A percentile compares a stretch with the other conserved stretches of the same genome.
phyloP scores from a whole-genome alignment of 2,329 filamentous ascomycete species.

The Chrysoporthe deuterocubensis region DNA sequence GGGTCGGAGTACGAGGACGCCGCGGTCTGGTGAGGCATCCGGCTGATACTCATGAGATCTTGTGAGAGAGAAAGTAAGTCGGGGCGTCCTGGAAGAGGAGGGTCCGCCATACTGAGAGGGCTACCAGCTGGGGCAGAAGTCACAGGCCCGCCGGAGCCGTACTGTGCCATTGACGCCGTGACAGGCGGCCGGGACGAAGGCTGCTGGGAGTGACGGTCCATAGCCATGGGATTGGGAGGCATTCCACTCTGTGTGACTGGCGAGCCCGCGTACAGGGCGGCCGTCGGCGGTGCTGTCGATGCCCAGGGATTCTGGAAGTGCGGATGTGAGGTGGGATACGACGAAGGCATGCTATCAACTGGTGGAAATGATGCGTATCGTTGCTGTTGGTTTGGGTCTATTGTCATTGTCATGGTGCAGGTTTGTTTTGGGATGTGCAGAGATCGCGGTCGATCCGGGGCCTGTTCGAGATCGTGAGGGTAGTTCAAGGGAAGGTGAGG shows the following conservation, averaged over 20 bases:
- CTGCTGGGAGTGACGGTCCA: constrained; percentile 57
- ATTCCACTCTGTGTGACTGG: constrained; percentile 52
- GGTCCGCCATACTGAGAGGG: constrained; percentile 61
- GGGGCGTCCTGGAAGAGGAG: constrained; percentile 63
- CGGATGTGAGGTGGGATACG: constrained; percentile 64
- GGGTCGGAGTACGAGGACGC: constrained; percentile 72
- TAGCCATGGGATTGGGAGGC: constrained; percentile 60
- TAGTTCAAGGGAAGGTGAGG: not conserved
- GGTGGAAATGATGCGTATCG: constrained; percentile 75
- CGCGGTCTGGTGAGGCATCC: constrained; percentile 60
- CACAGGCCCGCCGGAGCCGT: constrained; percentile 69
- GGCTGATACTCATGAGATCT: constrained; percentile 75
- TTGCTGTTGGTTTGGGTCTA: constrained; percentile 83
- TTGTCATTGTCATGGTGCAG: constrained; percentile 87
- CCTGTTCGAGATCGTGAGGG: not conserved
- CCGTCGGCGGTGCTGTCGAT: constrained; percentile 54
- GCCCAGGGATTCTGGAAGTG: constrained; percentile 93
- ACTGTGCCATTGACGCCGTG: constrained; percentile 70
- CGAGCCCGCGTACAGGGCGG: constrained; percentile 65
- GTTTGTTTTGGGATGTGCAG: constrained; percentile 30
- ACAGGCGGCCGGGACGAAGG: constrained; percentile 53
- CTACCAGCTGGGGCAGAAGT: constrained; percentile 75
- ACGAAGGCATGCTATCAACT: constrained; percentile 72
- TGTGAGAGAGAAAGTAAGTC: constrained; percentile 72
- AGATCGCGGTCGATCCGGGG: constrained; percentile 26